phyloP scores from a whole-genome alignment of 2,329 filamentous ascomycete species.

The Fusarium aywerte region DNA sequence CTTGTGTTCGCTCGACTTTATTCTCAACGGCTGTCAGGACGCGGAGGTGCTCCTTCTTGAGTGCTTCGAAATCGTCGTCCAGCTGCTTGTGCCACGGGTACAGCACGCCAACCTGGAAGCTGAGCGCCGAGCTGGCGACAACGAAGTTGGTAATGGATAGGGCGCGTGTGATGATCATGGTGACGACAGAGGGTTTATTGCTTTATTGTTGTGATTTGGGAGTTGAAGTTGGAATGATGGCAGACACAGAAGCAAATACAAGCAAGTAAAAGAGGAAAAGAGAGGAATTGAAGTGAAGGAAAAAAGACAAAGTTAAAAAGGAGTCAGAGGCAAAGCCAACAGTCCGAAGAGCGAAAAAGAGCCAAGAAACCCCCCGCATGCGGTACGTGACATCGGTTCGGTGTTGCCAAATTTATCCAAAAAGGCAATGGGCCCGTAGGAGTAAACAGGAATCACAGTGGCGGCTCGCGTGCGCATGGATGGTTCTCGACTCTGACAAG shows the following conservation, averaged over 20 bases:
- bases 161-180: constrained; percentile 44
- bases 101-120: constrained; percentile 75
- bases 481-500: constrained; percentile 34
- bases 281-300: constrained; percentile 2
- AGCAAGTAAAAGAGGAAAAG: constrained; percentile 1
- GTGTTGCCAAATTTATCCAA: constrained; percentile 35
- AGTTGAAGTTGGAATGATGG: not conserved
- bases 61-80: constrained; percentile 64
- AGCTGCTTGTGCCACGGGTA: constrained; percentile 77
- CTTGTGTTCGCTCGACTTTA: constrained; percentile 18
- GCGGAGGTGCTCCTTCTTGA: constrained; percentile 44
- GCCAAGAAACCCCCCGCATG: constrained; percentile 31
- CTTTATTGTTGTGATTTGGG: not conserved
- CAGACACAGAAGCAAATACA: constrained; percentile 15
- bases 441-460: constrained; percentile 32
- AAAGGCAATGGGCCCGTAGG: constrained; percentile 32
- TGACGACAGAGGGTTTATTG: constrained; percentile 10
- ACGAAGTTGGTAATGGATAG: constrained; percentile 61
- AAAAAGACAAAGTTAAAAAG: constrained; percentile 6
- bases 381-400: constrained; percentile 27
- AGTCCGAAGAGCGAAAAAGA: constrained; percentile 2
- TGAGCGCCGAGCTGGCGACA: constrained; percentile 71
- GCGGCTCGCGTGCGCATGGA: constrained; percentile 23
- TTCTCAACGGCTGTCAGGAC: constrained; percentile 34
- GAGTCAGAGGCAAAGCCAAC: constrained; percentile 1